Conservation (phyloP, 805 yeast species). For the Kodamaea laetipori region DNA sequence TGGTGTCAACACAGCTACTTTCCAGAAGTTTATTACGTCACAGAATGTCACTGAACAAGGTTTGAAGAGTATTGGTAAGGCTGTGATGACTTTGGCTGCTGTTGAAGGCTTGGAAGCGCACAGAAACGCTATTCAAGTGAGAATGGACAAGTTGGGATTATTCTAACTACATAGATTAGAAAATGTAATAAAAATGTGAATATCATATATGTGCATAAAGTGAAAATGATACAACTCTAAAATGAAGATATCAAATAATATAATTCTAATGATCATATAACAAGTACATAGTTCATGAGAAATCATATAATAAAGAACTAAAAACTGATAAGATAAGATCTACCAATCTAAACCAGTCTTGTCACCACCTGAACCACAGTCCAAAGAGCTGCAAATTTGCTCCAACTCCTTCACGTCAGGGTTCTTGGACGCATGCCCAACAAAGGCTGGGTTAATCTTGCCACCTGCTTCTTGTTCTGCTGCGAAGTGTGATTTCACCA, state of each 20-base stretch:
- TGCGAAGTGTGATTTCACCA: slow-evolving; percentile 57
- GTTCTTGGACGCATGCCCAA: slow-evolving; percentile 40
- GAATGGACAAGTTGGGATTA: slow-evolving; percentile 81
- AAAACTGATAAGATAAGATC: slow-evolving; percentile 1
- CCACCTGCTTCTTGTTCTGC: slow-evolving; percentile 48
- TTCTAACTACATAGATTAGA: slow-evolving; percentile 22
- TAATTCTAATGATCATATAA: not conserved
- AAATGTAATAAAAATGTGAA: no score
- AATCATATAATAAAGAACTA: not conserved
- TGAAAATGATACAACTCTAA: no score
- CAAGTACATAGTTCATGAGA: not conserved
- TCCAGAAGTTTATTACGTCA: slow-evolving; percentile 91
- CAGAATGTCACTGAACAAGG: slow-evolving; percentile 90
- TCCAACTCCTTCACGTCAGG: slow-evolving; percentile 52
- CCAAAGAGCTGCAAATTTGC: slow-evolving; percentile 50
- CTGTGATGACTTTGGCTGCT: slow-evolving; percentile 93
- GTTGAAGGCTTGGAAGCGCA: slow-evolving; percentile 98
- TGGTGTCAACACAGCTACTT: slow-evolving; percentile 95
- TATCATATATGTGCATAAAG: not conserved
- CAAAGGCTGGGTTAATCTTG: slow-evolving; percentile 53
- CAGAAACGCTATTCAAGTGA: slow-evolving; percentile 92
- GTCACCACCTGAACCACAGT: slow-evolving; percentile 37
- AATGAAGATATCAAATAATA: not conserved
- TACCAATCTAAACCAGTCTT: slow-evolving; percentile 12
- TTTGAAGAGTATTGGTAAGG: slow-evolving; percentile 84